Evolutionary conservation across 176 grass and related monocot genomes (phyloP).

Genomic region (Leersia perrieri): DNA sequence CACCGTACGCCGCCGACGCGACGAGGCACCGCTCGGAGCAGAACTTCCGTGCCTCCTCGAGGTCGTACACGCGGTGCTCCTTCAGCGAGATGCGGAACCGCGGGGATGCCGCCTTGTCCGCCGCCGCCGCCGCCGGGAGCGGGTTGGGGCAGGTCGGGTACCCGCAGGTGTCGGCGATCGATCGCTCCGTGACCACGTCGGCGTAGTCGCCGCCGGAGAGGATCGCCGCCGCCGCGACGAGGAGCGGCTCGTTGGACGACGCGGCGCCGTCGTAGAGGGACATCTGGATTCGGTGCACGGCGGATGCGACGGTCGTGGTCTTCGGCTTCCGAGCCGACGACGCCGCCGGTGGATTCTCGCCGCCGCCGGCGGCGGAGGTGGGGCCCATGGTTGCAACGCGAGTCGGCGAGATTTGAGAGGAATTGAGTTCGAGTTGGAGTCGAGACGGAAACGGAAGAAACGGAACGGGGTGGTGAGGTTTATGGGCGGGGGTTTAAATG

Average conservation of each 20-base stretch:
- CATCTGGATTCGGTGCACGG: conserved; percentile 52
- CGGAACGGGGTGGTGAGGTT: too few species aligned
- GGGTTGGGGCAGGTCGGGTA: conserved; percentile 40
- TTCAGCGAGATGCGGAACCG: conserved; percentile 71
- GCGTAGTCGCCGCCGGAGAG: conserved; percentile 77
- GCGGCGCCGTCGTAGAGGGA: conserved; percentile 59
- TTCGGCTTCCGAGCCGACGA: too few species aligned
- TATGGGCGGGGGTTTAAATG: too few species aligned
- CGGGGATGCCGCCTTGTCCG: neutral
- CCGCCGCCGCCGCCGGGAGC: neutral
- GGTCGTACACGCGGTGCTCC: conserved; percentile 94
- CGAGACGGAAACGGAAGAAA: neutral
- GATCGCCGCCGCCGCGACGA: conserved; percentile 39
- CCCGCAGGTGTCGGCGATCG: conserved; percentile 60
- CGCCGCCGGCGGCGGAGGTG: neutral
- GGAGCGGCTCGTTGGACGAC: conserved; percentile 36
- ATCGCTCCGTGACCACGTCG: conserved; percentile 73
- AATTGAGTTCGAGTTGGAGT: neutral
- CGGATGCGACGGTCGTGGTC: conserved; percentile 29
- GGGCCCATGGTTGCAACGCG: too few species aligned
- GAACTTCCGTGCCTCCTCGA: conserved; percentile 74
- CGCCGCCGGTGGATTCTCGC: neutral
- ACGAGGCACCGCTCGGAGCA: conserved; percentile 73
- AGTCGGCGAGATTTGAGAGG: neutral
- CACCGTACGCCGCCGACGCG: conserved; percentile 48